phyloP scores from a whole-genome alignment of 768 basidiomycete genomes.

The Melanogaster broomeanus region DNA sequence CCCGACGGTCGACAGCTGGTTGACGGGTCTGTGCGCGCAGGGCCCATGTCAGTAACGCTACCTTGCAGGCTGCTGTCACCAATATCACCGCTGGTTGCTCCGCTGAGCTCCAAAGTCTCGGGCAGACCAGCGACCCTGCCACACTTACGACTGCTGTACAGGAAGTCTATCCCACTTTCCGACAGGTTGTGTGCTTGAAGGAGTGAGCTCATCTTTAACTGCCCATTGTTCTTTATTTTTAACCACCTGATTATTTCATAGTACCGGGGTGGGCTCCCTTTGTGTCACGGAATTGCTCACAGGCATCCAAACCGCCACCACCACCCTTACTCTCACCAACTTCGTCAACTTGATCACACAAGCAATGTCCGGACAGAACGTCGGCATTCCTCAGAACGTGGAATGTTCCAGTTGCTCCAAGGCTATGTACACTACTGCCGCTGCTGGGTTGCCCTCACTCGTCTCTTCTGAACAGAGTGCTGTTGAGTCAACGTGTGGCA shows the following conservation, averaged over 20 bases:
- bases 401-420: slow-evolving; percentile 58
- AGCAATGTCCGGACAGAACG: slow-evolving; percentile 1
- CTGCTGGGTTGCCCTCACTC: slow-evolving; percentile 37
- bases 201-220: slow-evolving; percentile 47
- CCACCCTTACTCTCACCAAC: slow-evolving; percentile 21
- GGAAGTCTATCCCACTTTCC: slow-evolving; percentile 53
- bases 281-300: slow-evolving; percentile 62
- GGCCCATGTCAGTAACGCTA: slow-evolving; percentile 59
- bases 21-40: slow-evolving; percentile 53
- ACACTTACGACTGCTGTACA: slow-evolving; percentile 44
- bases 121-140: slow-evolving; percentile 18
- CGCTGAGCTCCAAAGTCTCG: slow-evolving; percentile 35
- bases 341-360: slow-evolving; percentile 13
- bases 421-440: slow-evolving; percentile 47
- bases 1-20: slow-evolving; percentile 57
- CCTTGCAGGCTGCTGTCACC: slow-evolving; percentile 53
- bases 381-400: slow-evolving; percentile 36
- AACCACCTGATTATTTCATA: slow-evolving; percentile 11
- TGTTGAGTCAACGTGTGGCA: slow-evolving; percentile 44
- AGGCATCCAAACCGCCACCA: slow-evolving; percentile 44
- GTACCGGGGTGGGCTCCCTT: slow-evolving; percentile 41
- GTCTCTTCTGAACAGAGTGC: slow-evolving; percentile 27
- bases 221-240: neutral
- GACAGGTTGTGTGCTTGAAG: slow-evolving; percentile 61
- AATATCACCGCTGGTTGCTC: slow-evolving; percentile 57